Percentiles rank a stretch among this genome's conserved stretches.
These are phyloP conservation scores for Pilasporangium apinafurcum DNA, from an alignment of 352 stramenopile genomes.

Conservation along the genomic window DNA sequence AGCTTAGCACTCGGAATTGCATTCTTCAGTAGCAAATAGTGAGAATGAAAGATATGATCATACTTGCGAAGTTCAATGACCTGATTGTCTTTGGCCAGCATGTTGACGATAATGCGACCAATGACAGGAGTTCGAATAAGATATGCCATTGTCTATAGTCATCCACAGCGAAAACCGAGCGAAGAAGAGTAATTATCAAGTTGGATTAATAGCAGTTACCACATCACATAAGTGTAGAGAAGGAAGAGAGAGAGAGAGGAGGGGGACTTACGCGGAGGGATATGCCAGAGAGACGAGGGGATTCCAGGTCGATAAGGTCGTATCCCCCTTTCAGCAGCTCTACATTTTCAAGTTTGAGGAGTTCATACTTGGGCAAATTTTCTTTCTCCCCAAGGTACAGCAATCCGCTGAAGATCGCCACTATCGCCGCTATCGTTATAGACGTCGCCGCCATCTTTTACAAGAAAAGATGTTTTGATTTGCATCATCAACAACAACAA, in stretches of 20 bases:
- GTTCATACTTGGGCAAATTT: constrained; percentile 21
- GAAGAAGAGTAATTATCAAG: background rate
- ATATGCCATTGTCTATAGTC: constrained; percentile 24
- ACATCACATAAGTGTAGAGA: background rate
- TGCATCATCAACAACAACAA: too few relatives aligned
- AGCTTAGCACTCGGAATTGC: too few relatives aligned
- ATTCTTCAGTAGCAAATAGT: background rate
- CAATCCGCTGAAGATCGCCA: constrained; percentile 35
- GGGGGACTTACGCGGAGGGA: constrained; percentile 19
- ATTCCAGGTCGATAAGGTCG: constrained; percentile 40
- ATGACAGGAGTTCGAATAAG: constrained; percentile 37
- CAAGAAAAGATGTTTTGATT: too few relatives aligned
- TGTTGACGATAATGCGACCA: constrained; percentile 34
- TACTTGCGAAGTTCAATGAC: constrained; percentile 53
- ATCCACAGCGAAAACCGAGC: too few relatives aligned
- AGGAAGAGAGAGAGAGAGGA: background rate
- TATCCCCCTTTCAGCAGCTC: constrained; percentile 22
- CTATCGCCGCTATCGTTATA: constrained; percentile 22
- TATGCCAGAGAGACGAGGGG: constrained; percentile 40
- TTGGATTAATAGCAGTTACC: background rate
- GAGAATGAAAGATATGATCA: background rate
- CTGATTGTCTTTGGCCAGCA: constrained; percentile 51
- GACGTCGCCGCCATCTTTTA: constrained; percentile 29
- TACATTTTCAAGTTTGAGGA: constrained; percentile 28
- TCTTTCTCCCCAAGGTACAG: constrained; percentile 47